Percentiles rank a stretch among this genome's conserved stretches.
These are phyloP conservation scores for Claviceps humidiphila DNA, from an alignment of 2,329 filamentous ascomycete species.

Conservation along the genomic window DNA sequence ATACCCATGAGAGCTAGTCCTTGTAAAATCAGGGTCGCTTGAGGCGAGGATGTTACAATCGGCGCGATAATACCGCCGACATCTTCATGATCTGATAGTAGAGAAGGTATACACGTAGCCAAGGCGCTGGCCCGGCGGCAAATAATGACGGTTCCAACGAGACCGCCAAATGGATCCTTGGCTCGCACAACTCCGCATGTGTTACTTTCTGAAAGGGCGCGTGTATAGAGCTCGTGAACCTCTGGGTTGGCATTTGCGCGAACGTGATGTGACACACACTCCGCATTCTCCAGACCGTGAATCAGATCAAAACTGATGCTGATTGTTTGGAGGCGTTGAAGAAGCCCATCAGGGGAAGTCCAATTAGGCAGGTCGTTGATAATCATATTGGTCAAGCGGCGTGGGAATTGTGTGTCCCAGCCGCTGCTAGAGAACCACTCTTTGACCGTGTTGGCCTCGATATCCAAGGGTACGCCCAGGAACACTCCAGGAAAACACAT, in stretches of 20 bases:
- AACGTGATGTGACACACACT: constrained; percentile 61
- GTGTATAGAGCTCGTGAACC: constrained; percentile 65
- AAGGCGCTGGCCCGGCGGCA: constrained; percentile 58
- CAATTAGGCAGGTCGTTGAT: constrained; percentile 61
- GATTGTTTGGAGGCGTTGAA: constrained; percentile 57
- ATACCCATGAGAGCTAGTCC: constrained; percentile 70
- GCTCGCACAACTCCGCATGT: constrained; percentile 74
- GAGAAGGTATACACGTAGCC: constrained; percentile 54
- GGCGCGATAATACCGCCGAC: constrained; percentile 71
- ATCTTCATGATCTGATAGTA: constrained; percentile 44
- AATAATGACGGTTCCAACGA: constrained; percentile 69
- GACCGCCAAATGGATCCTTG: constrained; percentile 51
- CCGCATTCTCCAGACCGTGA: constrained; percentile 63
- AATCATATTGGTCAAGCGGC: constrained; percentile 51
- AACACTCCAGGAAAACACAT: constrained; percentile 74
- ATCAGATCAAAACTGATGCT: constrained; percentile 74
- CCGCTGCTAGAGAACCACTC: constrained; percentile 86
- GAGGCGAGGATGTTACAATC: constrained; percentile 56
- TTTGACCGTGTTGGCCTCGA: constrained; percentile 31
- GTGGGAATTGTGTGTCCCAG: constrained; percentile 60
- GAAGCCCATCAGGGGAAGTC: constrained; percentile 63
- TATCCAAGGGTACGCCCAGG: constrained; percentile 59
- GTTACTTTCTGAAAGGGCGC: constrained; percentile 57
- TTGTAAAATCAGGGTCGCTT: constrained; percentile 58
- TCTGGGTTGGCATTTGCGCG: constrained; percentile 63